Percentiles rank a stretch among this genome's conserved stretches.
Evolutionary conservation across 2,329 filamentous ascomycete species (phyloP).

Genomic region (Emmonsia crescens): DNA sequence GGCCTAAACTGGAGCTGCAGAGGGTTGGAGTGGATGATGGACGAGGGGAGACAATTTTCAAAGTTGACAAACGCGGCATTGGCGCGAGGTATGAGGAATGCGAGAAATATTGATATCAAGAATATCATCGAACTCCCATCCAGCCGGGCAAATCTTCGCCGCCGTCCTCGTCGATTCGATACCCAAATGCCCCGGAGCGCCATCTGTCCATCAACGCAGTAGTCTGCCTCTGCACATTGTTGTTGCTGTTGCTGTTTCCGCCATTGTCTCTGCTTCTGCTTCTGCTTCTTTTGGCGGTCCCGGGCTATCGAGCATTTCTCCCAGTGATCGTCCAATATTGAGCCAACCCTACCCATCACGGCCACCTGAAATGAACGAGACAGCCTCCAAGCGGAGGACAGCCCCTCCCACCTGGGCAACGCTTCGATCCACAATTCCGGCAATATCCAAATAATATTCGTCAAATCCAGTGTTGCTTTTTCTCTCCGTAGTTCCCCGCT

Average conservation of each 20-base stretch:
- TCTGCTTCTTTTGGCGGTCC: background rate
- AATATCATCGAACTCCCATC: background rate
- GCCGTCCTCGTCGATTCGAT: background rate
- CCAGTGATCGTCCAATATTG: background rate
- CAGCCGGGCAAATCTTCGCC: background rate
- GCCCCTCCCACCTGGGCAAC: constrained; percentile 7
- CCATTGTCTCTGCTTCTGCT: background rate
- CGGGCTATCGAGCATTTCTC: background rate
- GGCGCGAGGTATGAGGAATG: constrained; percentile 27
- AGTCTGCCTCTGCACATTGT: background rate
- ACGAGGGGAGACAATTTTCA: constrained; percentile 64
- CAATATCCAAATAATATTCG: background rate
- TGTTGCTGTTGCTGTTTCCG: background rate
- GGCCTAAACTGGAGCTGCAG: constrained; percentile 69
- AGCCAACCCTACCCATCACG: constrained; percentile 7
- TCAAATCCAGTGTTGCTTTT: background rate
- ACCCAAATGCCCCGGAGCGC: background rate
- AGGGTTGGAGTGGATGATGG: constrained; percentile 49
- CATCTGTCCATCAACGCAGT: background rate
- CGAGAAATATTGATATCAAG: background rate
- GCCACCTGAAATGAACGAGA: constrained; percentile 5
- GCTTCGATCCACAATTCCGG: constrained; percentile 5
- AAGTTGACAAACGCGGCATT: constrained; percentile 62
- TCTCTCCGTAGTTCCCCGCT: background rate
- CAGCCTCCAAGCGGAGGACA: constrained; percentile 12